These are phyloP conservation scores for Penicillium coffeae DNA, from an alignment of 495 filamentous ascomycete genomes.

Conservation along the genomic window DNA sequence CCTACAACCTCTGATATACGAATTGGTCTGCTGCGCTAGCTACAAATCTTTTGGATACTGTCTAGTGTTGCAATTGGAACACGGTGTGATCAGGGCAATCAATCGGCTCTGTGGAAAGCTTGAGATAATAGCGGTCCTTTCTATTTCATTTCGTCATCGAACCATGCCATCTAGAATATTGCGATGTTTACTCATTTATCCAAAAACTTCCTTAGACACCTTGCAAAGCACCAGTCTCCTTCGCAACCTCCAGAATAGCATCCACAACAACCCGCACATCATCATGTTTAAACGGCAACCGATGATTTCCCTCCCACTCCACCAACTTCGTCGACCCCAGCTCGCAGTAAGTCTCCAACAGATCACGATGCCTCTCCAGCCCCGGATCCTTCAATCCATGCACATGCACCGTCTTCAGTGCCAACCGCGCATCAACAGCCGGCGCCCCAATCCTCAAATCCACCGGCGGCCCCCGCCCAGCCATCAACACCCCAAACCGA, in stretches of 20 bases:
- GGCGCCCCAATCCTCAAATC: constrained; percentile 16
- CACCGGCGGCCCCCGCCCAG: constrained; percentile 51
- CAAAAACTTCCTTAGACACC: too few species aligned
- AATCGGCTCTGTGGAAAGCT: too few species aligned
- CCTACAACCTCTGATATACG: too few species aligned
- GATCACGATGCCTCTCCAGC: neutral
- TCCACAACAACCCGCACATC: constrained; percentile 3
- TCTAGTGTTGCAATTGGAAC: too few species aligned
- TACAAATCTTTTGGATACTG: too few species aligned
- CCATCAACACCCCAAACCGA: constrained; percentile 45
- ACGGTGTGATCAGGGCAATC: too few species aligned
- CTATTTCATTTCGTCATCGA: too few species aligned
- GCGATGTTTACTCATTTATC: too few species aligned
- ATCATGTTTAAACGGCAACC: constrained; percentile 1
- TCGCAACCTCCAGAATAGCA: constrained; percentile 1
- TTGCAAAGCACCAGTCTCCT: neutral
- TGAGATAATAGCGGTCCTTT: too few species aligned
- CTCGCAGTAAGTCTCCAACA: neutral
- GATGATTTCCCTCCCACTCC: constrained; percentile 6
- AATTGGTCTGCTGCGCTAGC: too few species aligned
- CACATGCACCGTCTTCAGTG: constrained; percentile 1
- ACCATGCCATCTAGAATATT: too few species aligned
- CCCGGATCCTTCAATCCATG: constrained; percentile 2
- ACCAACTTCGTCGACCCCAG: neutral
- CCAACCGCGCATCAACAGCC: neutral